Conservation (phyloP, 2,329 filamentous ascomycete genomes). For the Cytospora piceae region DNA sequence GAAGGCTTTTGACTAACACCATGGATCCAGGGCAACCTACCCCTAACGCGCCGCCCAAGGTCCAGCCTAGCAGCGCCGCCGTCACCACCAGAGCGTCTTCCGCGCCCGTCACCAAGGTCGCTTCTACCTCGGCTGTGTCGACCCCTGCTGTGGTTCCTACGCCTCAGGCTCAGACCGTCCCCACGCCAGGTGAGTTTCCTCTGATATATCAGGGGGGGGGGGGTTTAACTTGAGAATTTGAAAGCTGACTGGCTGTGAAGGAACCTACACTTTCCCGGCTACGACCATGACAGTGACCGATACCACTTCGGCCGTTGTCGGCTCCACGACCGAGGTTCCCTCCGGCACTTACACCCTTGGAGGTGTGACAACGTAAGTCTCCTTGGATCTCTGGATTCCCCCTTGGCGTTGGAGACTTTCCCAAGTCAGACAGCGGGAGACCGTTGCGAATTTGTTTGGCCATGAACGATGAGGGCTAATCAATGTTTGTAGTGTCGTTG, state of each 20-base stretch:
- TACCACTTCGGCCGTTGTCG: slow-evolving; percentile 68
- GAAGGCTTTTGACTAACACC: slow-evolving; percentile 17
- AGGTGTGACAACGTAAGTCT: slow-evolving; percentile 64
- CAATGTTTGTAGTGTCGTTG: slow-evolving; percentile 50
- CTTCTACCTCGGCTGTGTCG: slow-evolving; percentile 35
- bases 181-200: slow-evolving; percentile 54
- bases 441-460: neutral
- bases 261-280: slow-evolving; percentile 76
- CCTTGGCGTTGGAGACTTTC: neutral
- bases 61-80: slow-evolving; percentile 31
- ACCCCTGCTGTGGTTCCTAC: slow-evolving; percentile 48
- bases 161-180: slow-evolving; percentile 56
- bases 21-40: slow-evolving; percentile 26
- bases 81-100: slow-evolving; percentile 36
- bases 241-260: slow-evolving; percentile 3
- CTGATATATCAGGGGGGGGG: neutral
- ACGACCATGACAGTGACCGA: slow-evolving; percentile 70
- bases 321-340: slow-evolving; percentile 63
- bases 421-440: neutral
- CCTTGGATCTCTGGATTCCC: neutral
- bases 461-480: slow-evolving; percentile 10
- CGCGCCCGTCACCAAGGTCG: slow-evolving; percentile 36
- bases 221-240: neutral
- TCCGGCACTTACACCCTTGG: slow-evolving; percentile 70
- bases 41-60: slow-evolving; percentile 31